Base-by-base conservation (phyloP, 176 grass and related monocot genomes). In the Bonia amplexicaulis region DNA sequence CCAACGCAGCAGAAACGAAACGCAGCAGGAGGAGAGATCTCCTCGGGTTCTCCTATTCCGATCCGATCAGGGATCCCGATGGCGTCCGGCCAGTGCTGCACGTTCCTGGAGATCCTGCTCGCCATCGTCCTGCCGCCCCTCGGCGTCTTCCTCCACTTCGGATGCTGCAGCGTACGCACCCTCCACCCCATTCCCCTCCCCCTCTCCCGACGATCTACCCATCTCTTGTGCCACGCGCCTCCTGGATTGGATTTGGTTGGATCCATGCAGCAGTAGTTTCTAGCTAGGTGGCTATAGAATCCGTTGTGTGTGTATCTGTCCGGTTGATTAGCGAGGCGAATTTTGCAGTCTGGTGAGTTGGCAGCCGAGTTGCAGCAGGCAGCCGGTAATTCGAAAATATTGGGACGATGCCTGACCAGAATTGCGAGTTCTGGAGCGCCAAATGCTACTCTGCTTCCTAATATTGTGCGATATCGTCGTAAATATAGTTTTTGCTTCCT, bases 111-210 rank as follows among this genome's bases (percentile, higher is more conserved):
- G 92, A 97, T 97, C 87, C 88, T 97, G 12, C 72, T 94, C 78
- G 95, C 95, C 69, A 88, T 97, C 88, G 0, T 97, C 64, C 95
- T 94, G 9, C 95, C 95, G 41, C 95, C 92, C 10, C 90, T 97
- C 60, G 95, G 92, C 87, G 95, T 97, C 83, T 97, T 91, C 89
- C 87, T 94, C 87, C 92, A 53, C 69, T 94, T 84, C 49, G 92
- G 92, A 14, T 94, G 92, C 86, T 97, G 95, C 87, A 94, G 88
- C 57, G 95, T 97, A 93, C 66, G 80, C 35, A 15, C 5, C 26
- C 0, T 6, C 20, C 35, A 25, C 19, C 2, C 25, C 4, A 2
- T 0, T 2, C 22, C 25, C 6, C 9, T 31, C 16, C 8, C n/a
- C 12, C 47, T 25, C 14, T 25, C 13, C 22, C 33, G 62, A 31